Percentiles rank a stretch among this genome's conserved stretches.
Evolutionary conservation across 2,329 filamentous ascomycete species (phyloP).

Genomic region (Pyrenophora seminiperda): DNA sequence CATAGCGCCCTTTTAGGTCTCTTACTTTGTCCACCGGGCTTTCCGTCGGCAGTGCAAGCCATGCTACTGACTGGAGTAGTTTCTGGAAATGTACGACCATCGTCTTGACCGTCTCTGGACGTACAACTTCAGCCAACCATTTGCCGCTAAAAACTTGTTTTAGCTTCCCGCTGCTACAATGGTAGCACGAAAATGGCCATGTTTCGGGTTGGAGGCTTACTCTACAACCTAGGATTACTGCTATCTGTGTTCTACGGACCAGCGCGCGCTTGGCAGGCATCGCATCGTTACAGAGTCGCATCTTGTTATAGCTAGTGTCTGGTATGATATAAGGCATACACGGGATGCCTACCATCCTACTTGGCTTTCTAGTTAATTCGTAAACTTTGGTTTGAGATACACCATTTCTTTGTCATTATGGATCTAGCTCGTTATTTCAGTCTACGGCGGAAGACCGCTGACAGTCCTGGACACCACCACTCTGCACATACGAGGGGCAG

Average conservation of each 20-base stretch:
- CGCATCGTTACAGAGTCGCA: background rate
- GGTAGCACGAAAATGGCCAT: background rate
- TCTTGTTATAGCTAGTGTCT: background rate
- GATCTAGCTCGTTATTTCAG: conserved; percentile 28
- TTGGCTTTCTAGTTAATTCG: background rate
- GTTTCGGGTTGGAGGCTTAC: conserved; percentile 7
- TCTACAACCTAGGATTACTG: background rate
- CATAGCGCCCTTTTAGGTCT: background rate
- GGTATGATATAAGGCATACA: conserved; percentile 5
- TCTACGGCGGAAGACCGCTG: conserved; percentile 14
- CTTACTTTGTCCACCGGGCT: background rate
- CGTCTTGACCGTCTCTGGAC: background rate
- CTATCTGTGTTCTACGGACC: background rate
- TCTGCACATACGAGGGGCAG: background rate
- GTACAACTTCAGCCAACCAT: conserved; percentile 2
- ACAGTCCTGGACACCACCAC: background rate
- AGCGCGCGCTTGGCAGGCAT: conserved; percentile 6
- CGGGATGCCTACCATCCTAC: background rate
- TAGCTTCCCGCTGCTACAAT: background rate
- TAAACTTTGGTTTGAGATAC: background rate
- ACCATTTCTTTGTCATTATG: conserved; percentile 14
- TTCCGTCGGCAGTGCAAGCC: background rate
- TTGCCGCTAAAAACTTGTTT: background rate
- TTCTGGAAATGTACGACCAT: background rate
- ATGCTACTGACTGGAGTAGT: conserved; percentile 1